A percentile compares a stretch with the other conserved stretches of the same genome.
Conservation (phyloP, 805 yeast genomes). For the Lipomyces sp. region DNA sequence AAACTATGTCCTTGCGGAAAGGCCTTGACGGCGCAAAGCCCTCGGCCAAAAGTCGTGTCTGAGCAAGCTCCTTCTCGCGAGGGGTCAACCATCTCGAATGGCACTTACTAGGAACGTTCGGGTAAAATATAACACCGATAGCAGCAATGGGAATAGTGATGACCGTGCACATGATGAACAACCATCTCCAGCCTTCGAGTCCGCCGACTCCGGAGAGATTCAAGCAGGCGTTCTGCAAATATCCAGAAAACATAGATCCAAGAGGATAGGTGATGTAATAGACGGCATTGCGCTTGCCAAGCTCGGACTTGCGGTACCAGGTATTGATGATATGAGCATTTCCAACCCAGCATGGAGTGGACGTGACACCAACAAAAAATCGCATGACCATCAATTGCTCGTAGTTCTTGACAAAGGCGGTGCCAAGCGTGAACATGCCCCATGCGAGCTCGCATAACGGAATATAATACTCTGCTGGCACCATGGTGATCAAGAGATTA, state of each 20-base stretch:
- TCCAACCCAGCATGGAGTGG: conserved; percentile 63
- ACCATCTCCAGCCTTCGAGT: conserved; percentile 66
- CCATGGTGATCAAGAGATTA: conserved; percentile 34
- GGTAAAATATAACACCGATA: conserved; percentile 44
- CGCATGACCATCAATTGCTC: conserved; percentile 55
- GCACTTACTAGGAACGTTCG: conserved; percentile 47
- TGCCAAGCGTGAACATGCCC: conserved; percentile 61
- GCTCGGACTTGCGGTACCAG: conserved; percentile 56
- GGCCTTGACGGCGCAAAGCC: conserved; percentile 19
- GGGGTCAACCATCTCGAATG: conserved; percentile 30
- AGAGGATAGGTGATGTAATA: conserved; percentile 43
- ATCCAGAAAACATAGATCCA: conserved; percentile 48
- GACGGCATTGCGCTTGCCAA: conserved; percentile 45
- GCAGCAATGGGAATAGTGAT: conserved; percentile 37
- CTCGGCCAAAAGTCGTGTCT: conserved; percentile 23
- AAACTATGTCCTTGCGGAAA: conserved; percentile 2
- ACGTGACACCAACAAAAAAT: conserved; percentile 66
- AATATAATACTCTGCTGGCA: conserved; percentile 41
- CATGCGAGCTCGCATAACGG: conserved; percentile 61
- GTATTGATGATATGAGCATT: conserved; percentile 44
- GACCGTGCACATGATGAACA: conserved; percentile 52
- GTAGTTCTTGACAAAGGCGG: conserved; percentile 47
- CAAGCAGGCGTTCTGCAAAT: conserved; percentile 53
- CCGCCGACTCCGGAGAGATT: conserved; percentile 46
- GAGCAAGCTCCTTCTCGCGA: conserved; percentile 30